phyloP scores from a whole-genome alignment of 2,329 filamentous ascomycete species.

The Herpotrichia juniperi region DNA sequence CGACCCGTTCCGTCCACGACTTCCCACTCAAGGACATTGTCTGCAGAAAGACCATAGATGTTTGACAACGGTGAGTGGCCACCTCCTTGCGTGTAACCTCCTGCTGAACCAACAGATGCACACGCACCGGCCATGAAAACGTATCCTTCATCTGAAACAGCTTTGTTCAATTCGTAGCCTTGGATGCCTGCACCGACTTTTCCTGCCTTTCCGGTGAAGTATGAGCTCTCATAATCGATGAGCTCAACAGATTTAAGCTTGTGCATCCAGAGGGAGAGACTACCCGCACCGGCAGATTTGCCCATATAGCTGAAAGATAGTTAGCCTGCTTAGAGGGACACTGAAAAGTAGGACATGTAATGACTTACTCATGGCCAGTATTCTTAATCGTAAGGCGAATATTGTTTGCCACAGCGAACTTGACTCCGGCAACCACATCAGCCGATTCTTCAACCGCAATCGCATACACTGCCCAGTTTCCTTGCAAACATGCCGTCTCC shows the following conservation, averaged over 20 bases:
- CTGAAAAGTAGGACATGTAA: neutral
- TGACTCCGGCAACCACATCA: constrained; percentile 24
- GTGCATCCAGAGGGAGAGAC: constrained; percentile 38
- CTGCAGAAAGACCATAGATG: constrained; percentile 34
- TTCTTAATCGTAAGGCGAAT: constrained; percentile 32
- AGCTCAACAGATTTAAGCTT: constrained; percentile 29
- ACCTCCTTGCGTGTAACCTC: constrained; percentile 39
- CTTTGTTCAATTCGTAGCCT: constrained; percentile 29
- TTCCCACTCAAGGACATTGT: constrained; percentile 37
- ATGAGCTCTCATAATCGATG: constrained; percentile 22
- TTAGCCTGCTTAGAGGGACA: no score
- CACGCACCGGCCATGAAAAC: constrained; percentile 37
- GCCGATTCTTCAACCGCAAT: constrained; percentile 35
- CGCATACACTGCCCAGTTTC: constrained; percentile 40
- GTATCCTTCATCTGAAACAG: constrained; percentile 23
- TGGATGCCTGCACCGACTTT: constrained; percentile 36
- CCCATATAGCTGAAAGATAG: constrained; percentile 19
- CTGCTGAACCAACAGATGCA: constrained; percentile 39
- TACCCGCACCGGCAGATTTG: constrained; percentile 34
- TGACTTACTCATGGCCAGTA: constrained; percentile 38
- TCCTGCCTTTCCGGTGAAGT: constrained; percentile 32
- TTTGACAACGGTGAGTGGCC: constrained; percentile 30
- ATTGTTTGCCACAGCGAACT: constrained; percentile 31
- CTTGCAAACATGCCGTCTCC: constrained; percentile 19
- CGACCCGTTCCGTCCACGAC: constrained; percentile 40